Percentiles rank a stretch among this genome's conserved stretches.
Conservation (phyloP, 345 rosid species). For the Acer yangbiense region DNA sequence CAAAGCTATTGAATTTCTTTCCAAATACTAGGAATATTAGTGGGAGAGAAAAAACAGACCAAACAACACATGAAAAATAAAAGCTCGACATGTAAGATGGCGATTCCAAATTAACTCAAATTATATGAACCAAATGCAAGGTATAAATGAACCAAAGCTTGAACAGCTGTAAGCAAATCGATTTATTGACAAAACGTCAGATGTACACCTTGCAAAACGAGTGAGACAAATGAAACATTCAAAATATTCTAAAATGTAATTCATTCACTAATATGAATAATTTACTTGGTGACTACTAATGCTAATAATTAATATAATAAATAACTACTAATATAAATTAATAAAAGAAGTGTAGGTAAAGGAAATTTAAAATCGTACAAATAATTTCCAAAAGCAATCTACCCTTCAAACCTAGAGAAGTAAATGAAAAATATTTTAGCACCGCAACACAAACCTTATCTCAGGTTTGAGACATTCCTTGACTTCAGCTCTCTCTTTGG, state of each 20-base stretch:
- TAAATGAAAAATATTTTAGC: background rate
- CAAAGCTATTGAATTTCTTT: background rate
- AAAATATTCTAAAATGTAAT: background rate
- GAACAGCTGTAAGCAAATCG: background rate
- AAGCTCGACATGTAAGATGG: background rate
- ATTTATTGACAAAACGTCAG: background rate
- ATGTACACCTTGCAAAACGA: background rate
- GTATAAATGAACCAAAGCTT: background rate
- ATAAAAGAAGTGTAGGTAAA: background rate
- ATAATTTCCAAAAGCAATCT: background rate
- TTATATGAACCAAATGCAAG: background rate
- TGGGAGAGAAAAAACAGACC: background rate
- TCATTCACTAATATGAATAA: background rate
- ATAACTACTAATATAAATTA: background rate
- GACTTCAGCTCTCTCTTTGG: conserved; percentile 42
- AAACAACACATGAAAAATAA: background rate
- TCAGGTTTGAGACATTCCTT: conserved; percentile 62
- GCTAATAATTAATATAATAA: background rate
- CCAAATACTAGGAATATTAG: background rate
- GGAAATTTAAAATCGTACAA: background rate
- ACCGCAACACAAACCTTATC: conserved; percentile 63
- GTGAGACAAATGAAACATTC: background rate
- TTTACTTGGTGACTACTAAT: background rate
- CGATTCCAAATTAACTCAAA: background rate
- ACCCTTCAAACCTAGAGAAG: background rate